These are phyloP conservation scores for Moringa oleifera DNA, from an alignment of 345 rosid genomes.

Conservation along the genomic window DNA sequence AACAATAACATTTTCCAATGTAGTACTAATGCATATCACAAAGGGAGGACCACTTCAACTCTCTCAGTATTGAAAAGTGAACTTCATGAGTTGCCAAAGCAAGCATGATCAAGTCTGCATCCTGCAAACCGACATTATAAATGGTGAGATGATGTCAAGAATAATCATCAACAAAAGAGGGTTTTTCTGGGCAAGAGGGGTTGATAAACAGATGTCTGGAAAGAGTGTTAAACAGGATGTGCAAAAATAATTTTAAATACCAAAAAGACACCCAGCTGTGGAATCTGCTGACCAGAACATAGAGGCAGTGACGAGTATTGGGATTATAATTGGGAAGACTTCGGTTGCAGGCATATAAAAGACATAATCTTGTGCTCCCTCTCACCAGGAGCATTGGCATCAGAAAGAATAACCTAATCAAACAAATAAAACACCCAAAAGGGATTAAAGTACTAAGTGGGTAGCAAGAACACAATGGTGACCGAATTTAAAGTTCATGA, in stretches of 20 bases:
- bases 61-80: constrained; percentile 25
- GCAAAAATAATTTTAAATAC: not conserved
- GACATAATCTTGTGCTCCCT: constrained; percentile 32
- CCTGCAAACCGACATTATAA: constrained; percentile 12
- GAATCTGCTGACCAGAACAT: constrained; percentile 22
- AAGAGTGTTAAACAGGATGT: no score
- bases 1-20: no score
- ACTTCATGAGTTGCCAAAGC: constrained; percentile 29
- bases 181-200: no score
- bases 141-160: not conserved
- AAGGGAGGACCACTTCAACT: constrained; percentile 10
- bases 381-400: constrained; percentile 35
- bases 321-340: constrained; percentile 13
- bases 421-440: not conserved
- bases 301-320: constrained; percentile 24
- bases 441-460: no score
- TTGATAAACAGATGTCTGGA: no score
- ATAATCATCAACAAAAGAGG: no score
- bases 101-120: constrained; percentile 28
- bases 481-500: no score
- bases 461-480: no score
- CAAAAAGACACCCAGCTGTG: not conserved
- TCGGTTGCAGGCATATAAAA: constrained; percentile 18
- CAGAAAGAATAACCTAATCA: constrained; percentile 21
- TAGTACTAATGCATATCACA: no score